Evolutionary conservation across 345 rosid species (phyloP), one percentile per base, ranked within the genome.

Genomic region (Corchorus capsularis): DNA sequence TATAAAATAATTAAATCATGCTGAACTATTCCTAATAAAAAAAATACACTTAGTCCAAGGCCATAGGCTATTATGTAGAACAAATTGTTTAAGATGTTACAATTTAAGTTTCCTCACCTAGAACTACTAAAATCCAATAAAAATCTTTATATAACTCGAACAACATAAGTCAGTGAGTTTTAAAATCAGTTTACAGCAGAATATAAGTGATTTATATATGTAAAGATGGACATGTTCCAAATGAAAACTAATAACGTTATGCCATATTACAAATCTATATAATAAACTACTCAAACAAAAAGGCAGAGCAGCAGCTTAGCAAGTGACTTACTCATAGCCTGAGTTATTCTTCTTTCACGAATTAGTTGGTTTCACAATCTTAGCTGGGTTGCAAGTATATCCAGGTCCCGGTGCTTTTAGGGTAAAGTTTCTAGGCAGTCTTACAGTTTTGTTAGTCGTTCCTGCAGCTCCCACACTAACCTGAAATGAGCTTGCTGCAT

Each of bases 351-450:
- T 75, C 99, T 89, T 63, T 56, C 52, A 83, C 71, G 74, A 89
- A 93, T 77, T 86, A n/a, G 92, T 92, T 7, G 99, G 85, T 77
- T 62, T 85, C 32, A 85, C 99, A 75, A 89, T 46, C 82, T 89
- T 95, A 15, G 91, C 97, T 13, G 90, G 93, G 6, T 92, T 91
- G 52, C 99, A 95, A 54, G 98, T 89, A 79, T 95, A 95, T 11
- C 98, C 99, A 32, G 98, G 99, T 62, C 99, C 99, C 10, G 97
- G 98, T 12, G 94, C 93, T 77, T 66, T 80, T 66, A 93, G 86
- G 62, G 94, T 96, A 83, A 96, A 92, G 84, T 93, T 91, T 72
- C 75, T 87, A 32, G 99, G 99, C 65, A 91, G 77, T 32, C 91
- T 83, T 20, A 93, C 96, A 0, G 97, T 93, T 80, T 72, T 93